phyloP scores from a whole-genome alignment of 2,329 filamentous ascomycete species.

The Diaporthe sp. region DNA sequence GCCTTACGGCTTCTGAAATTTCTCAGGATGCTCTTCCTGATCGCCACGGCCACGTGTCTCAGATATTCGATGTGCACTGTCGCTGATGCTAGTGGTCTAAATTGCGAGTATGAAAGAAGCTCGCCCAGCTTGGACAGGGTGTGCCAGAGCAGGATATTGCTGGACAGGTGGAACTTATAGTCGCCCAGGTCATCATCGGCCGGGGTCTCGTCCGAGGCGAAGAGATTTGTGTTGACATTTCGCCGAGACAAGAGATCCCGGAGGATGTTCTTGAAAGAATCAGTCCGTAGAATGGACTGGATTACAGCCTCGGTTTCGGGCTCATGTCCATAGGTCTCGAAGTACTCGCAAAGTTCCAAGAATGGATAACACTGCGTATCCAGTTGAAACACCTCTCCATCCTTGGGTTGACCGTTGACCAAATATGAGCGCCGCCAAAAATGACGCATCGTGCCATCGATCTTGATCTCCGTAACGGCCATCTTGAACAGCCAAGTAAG shows the following conservation, averaged over 20 bases:
- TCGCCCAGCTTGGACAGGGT: constrained; percentile 34
- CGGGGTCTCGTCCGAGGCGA: constrained; percentile 43
- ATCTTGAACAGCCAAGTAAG: constrained; percentile 42
- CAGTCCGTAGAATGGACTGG: constrained; percentile 22
- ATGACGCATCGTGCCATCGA: not conserved
- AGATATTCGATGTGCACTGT: not conserved
- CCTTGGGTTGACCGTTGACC: constrained; percentile 43
- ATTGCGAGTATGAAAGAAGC: constrained; percentile 4
- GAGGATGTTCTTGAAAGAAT: constrained; percentile 36
- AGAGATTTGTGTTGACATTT: constrained; percentile 37
- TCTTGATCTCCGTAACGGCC: constrained; percentile 29
- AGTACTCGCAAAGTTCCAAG: constrained; percentile 44
- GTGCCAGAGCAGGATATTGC: constrained; percentile 43
- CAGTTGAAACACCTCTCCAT: constrained; percentile 42
- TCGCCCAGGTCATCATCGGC: constrained; percentile 41
- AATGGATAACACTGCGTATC: constrained; percentile 45
- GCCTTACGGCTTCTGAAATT: not conserved
- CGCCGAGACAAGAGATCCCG: constrained; percentile 27
- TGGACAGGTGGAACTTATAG: constrained; percentile 43
- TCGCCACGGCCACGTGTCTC: not conserved
- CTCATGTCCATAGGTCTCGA: constrained; percentile 29
- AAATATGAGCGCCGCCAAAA: constrained; percentile 45
- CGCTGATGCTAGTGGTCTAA: not conserved
- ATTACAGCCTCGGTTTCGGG: constrained; percentile 7
- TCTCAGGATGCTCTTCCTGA: not conserved